Conservation (phyloP, 2,329 filamentous ascomycete species). For the Paraphoma chrysanthemicola region DNA sequence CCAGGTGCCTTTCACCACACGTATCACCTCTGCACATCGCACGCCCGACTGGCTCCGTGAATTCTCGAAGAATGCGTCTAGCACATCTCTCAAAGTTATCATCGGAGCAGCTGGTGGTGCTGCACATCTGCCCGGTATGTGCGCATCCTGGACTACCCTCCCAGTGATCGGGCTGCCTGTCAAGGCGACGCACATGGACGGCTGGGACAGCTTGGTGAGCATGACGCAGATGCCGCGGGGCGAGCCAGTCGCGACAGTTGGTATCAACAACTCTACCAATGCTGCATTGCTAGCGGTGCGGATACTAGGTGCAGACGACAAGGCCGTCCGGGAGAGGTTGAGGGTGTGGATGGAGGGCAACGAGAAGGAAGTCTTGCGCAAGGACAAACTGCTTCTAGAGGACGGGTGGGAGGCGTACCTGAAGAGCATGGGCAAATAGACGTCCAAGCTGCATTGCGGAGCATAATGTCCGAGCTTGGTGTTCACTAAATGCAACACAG, state of each 20-base stretch:
- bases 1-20: constrained; percentile 72
- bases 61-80: constrained; percentile 51
- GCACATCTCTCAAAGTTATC: constrained; percentile 52
- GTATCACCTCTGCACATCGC: constrained; percentile 76
- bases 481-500: not conserved
- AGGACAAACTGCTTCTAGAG: constrained; percentile 65
- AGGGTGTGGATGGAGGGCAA: constrained; percentile 68
- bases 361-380: constrained; percentile 68
- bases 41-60: constrained; percentile 57
- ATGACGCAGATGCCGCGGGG: constrained; percentile 61
- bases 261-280: constrained; percentile 56
- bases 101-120: constrained; percentile 59
- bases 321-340: constrained; percentile 64
- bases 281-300: constrained; percentile 56
- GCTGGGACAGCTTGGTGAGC: constrained; percentile 58
- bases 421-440: constrained; percentile 44
- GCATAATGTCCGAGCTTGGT: not conserved
- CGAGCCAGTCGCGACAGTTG: constrained; percentile 51
- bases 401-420: constrained; percentile 66
- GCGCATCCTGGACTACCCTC: constrained; percentile 56
- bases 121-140: constrained; percentile 61
- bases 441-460: not conserved
- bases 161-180: constrained; percentile 61
- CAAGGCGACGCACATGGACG: constrained; percentile 58
- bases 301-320: constrained; percentile 56